Evolutionary conservation across 768 basidiomycete genomes (phyloP).

Genomic region (Tubosaeta sp.): DNA sequence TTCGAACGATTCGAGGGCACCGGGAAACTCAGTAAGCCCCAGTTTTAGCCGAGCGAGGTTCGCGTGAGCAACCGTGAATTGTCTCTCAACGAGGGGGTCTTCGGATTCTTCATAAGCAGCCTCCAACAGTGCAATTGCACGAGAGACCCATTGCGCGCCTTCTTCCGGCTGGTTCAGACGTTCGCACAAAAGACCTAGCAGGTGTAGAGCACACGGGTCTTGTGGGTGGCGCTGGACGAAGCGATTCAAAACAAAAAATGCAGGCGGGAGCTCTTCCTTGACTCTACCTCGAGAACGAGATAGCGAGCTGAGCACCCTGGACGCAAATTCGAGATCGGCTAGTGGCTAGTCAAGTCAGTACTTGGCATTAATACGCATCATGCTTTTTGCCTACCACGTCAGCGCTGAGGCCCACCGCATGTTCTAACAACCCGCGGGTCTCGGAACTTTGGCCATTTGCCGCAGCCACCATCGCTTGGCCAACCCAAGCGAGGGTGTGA

Average conservation of each 20-base stretch:
- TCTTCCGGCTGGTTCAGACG: conserved; percentile 66
- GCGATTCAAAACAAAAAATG: conserved; percentile 77
- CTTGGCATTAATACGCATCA: background rate
- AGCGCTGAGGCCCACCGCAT: conserved; percentile 59
- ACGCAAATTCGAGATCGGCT: conserved; percentile 75
- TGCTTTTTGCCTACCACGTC: conserved; percentile 46
- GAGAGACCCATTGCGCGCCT: conserved; percentile 52
- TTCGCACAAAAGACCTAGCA: conserved; percentile 84
- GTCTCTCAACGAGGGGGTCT: conserved; percentile 68
- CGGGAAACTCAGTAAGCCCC: conserved; percentile 51
- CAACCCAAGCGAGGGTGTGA: conserved; percentile 84
- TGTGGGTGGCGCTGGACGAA: conserved; percentile 64
- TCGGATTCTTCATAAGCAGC: conserved; percentile 85
- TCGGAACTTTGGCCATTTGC: conserved; percentile 55
- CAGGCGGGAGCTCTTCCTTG: conserved; percentile 56
- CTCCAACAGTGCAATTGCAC: conserved; percentile 74
- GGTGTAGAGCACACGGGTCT: conserved; percentile 75
- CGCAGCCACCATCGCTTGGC: conserved; percentile 72
- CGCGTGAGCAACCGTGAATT: conserved; percentile 75
- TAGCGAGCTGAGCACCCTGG: conserved; percentile 47
- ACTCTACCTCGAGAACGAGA: conserved; percentile 24
- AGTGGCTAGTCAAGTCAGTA: conserved; percentile 52
- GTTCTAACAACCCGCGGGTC: conserved; percentile 65
- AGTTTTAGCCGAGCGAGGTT: conserved; percentile 78
- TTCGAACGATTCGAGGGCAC: conserved; percentile 66